Evolutionary conservation across 2,329 filamentous ascomycete genomes (phyloP).

Genomic region (Fusarium nematophilum): DNA sequence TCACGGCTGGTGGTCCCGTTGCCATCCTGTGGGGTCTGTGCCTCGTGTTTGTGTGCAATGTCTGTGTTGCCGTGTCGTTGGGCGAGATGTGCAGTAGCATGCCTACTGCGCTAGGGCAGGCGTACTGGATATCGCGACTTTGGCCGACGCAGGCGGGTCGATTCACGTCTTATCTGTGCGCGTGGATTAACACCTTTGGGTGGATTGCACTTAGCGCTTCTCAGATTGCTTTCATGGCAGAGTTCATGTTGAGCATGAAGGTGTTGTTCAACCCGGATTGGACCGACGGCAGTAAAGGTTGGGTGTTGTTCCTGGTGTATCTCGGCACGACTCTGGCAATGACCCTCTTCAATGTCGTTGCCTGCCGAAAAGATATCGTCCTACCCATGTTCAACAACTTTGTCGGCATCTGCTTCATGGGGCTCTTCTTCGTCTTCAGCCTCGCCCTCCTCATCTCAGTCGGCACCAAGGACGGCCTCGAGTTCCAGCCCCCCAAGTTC

Average conservation of each 20-base stretch:
- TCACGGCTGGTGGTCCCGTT: slow-evolving; percentile 65
- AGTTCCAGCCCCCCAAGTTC: slow-evolving; percentile 62
- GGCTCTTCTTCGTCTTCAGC: slow-evolving; percentile 63
- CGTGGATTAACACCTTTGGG: slow-evolving; percentile 70
- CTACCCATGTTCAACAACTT: slow-evolving; percentile 66
- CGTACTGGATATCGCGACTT: slow-evolving; percentile 62
- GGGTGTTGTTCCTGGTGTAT: slow-evolving; percentile 67
- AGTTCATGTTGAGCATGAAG: slow-evolving; percentile 68
- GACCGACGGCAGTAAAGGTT: slow-evolving; percentile 57
- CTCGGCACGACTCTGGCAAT: slow-evolving; percentile 60
- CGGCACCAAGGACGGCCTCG: slow-evolving; percentile 55
- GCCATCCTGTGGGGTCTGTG: slow-evolving; percentile 66
- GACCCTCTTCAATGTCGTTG: slow-evolving; percentile 62
- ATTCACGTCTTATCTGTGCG: slow-evolving; percentile 66
- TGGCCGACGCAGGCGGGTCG: slow-evolving; percentile 56
- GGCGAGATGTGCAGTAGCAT: slow-evolving; percentile 68
- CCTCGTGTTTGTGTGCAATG: slow-evolving; percentile 63
- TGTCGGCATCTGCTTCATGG: slow-evolving; percentile 63
- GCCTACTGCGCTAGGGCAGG: slow-evolving; percentile 70
- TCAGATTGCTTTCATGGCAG: slow-evolving; percentile 67
- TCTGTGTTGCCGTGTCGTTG: slow-evolving; percentile 65
- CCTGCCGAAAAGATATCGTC: slow-evolving; percentile 56
- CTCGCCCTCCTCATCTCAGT: slow-evolving; percentile 64
- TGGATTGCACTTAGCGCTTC: slow-evolving; percentile 69
- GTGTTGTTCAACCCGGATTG: slow-evolving; percentile 62